Conservation (phyloP, 169 alveolate species). For the Plasmodium blacklocki region DNA sequence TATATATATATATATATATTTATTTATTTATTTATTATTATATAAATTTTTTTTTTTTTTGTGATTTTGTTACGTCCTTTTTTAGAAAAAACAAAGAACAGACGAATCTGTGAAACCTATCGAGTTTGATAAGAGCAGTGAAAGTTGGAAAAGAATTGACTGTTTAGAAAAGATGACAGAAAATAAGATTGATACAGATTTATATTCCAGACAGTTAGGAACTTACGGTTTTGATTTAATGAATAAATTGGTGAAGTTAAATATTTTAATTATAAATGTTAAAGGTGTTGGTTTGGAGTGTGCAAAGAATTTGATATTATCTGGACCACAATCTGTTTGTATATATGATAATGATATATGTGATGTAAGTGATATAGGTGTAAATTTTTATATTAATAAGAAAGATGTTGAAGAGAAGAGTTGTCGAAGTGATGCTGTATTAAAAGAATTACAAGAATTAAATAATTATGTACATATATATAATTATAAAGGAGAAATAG, state of each 20-base stretch:
- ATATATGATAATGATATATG: constrained; percentile 92
- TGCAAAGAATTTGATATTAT: constrained; percentile 96
- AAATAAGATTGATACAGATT: constrained; percentile 93
- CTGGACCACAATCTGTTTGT: constrained; percentile 96
- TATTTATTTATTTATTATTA: too few species aligned
- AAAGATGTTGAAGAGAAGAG: constrained; percentile 92
- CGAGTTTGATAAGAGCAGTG: constrained; percentile 39
- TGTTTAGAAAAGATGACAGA: constrained; percentile 17
- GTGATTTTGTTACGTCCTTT: neutral
- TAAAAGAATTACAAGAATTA: constrained; percentile 86
- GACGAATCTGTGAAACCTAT: constrained; percentile 25
- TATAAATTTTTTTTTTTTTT: too few species aligned
- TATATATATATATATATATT: neutral
- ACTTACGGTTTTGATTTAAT: constrained; percentile 98
- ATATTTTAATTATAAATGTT: constrained; percentile 95
- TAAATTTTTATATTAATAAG: constrained; percentile 94
- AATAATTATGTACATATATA: constrained; percentile 76
- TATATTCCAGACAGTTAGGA: constrained; percentile 98
- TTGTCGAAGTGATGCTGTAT: constrained; percentile 94
- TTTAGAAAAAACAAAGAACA: constrained; percentile 38
- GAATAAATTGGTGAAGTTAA: constrained; percentile 94
- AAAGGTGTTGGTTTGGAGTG: constrained; percentile 93
- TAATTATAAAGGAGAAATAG: constrained; percentile 21
- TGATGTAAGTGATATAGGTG: constrained; percentile 92
- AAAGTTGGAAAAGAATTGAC: neutral